Conservation (phyloP, 2,329 filamentous ascomycete genomes). For the Diatrype stigma region DNA sequence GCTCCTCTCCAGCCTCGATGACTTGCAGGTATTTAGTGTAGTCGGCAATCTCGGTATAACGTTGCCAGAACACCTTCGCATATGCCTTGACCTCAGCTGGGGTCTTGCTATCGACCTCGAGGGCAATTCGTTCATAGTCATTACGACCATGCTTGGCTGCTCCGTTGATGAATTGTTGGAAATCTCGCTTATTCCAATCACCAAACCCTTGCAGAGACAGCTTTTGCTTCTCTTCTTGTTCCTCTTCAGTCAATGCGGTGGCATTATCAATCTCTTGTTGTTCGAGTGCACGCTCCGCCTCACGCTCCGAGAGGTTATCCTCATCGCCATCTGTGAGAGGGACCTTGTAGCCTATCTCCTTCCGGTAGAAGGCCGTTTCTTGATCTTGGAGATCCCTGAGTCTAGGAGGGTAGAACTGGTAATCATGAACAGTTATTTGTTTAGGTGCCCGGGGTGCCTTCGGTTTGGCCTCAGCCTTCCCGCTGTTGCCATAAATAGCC, state of each 20-base stretch:
- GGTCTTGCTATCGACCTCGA: slow-evolving; percentile 88
- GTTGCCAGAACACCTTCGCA: slow-evolving; percentile 93
- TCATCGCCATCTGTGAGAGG: slow-evolving; percentile 85
- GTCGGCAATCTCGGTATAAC: slow-evolving; percentile 85
- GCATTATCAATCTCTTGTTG: slow-evolving; percentile 94
- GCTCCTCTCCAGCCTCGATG: slow-evolving; percentile 90
- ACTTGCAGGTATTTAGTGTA: slow-evolving; percentile 84
- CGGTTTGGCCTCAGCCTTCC: slow-evolving; percentile 79
- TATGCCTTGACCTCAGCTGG: slow-evolving; percentile 83
- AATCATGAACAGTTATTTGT: slow-evolving; percentile 88
- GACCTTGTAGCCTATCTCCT: slow-evolving; percentile 94
- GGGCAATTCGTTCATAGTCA: slow-evolving; percentile 79
- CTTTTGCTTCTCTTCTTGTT: slow-evolving; percentile 78
- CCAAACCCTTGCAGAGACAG: slow-evolving; percentile 83
- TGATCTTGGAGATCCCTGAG: slow-evolving; percentile 89
- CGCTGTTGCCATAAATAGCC: slow-evolving; percentile 71
- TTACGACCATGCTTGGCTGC: slow-evolving; percentile 87
- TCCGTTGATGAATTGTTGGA: slow-evolving; percentile 96
- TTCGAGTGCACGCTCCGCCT: slow-evolving; percentile 80
- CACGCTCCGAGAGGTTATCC: slow-evolving; percentile 78
- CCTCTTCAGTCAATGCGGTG: slow-evolving; percentile 80
- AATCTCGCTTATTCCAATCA: slow-evolving; percentile 95
- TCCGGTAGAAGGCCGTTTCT: slow-evolving; percentile 92
- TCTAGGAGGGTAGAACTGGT: slow-evolving; percentile 88
- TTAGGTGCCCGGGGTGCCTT: slow-evolving; percentile 95